phyloP scores from a whole-genome alignment of 2,329 filamentous ascomycete species.

The Colletotrichum costaricense region DNA sequence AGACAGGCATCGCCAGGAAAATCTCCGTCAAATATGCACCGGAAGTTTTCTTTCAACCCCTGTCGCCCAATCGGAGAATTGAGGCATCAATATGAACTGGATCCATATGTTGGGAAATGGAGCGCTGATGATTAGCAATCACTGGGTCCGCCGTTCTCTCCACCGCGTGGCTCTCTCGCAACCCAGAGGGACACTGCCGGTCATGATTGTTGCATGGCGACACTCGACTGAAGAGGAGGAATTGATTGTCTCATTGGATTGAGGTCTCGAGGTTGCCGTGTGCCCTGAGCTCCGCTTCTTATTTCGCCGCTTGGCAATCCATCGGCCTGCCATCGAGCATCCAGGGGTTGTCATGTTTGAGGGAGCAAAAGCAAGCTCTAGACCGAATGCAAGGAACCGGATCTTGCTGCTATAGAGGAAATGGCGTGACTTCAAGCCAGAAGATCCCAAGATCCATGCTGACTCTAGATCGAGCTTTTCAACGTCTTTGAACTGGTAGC shows the following conservation, averaged over 20 bases:
- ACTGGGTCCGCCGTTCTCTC: constrained; percentile 25
- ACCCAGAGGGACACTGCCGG: neutral
- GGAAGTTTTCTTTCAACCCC: constrained; percentile 26
- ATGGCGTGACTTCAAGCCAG: neutral
- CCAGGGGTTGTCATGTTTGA: neutral
- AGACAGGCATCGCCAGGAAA: constrained; percentile 28
- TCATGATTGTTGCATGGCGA: neutral
- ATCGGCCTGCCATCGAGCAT: neutral
- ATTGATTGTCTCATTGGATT: neutral
- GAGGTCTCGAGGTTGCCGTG: neutral
- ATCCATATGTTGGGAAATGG: constrained; percentile 26
- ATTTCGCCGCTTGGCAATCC: neutral
- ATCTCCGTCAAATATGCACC: constrained; percentile 34
- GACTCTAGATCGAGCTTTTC: neutral
- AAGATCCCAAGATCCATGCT: neutral
- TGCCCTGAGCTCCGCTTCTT: neutral
- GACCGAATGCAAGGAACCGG: neutral
- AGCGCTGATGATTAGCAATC: constrained; percentile 7
- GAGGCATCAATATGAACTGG: constrained; percentile 17
- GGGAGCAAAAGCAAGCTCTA: constrained; percentile 7
- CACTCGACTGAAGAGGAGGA: neutral
- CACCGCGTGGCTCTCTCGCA: constrained; percentile 2
- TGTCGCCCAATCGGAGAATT: constrained; percentile 34
- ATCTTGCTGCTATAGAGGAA: constrained; percentile 15
- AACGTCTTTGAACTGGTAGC: neutral